Evolutionary conservation across 2,329 filamentous ascomycete species (phyloP), one percentile per base, ranked within the genome.

Genomic region (Ceratocystiopsis sp.): DNA sequence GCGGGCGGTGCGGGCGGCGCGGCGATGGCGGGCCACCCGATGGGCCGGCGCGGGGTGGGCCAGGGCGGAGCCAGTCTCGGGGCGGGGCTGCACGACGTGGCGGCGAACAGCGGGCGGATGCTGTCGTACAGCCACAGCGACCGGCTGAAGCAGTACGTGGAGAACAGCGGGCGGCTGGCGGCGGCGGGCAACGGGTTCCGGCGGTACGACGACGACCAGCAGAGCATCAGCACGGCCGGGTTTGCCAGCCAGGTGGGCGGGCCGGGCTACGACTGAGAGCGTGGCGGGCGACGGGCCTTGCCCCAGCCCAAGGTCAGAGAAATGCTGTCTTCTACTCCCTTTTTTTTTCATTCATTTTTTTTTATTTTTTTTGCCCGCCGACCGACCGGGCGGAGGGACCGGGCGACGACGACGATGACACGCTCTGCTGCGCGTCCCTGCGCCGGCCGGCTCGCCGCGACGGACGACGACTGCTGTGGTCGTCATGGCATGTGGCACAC

Each of bases 141-240:
- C 57, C 84, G 91, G 40, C 71, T 98, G 48, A 93, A 91, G 64
- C 82, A 91, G 52, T 96, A 94, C 55, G 84, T 95, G 25, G 91
- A 96, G 60, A 85, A 79, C 52, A 81, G 80, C 47, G 78, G 80
- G 11, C 81, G 83, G 41, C 68, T 75, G 49, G 76, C 75, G 38
- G 69, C 68, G 25, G 68, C 72, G 49, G 84, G 78, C 57, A 75
- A 79, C 42, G 84, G 75, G 55, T 80, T 75, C 55, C 80, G 79
- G 53, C 69, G 68, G 42, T 76, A 80, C 48, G 91, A 98, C 52
- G 91, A 98, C 52, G 91, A 96, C 58, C 85, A 91, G 55, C 85
- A 91, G 63, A 96, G 89, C 61, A 77, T 96, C 55, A 94, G 85
- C 56, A 96, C 91, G 42, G 86, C 91, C 42, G 87, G 87, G 40